These are phyloP conservation scores for Tetradesmus obliquus DNA, from an alignment of 139 green algal genomes.

Conservation along the genomic window DNA sequence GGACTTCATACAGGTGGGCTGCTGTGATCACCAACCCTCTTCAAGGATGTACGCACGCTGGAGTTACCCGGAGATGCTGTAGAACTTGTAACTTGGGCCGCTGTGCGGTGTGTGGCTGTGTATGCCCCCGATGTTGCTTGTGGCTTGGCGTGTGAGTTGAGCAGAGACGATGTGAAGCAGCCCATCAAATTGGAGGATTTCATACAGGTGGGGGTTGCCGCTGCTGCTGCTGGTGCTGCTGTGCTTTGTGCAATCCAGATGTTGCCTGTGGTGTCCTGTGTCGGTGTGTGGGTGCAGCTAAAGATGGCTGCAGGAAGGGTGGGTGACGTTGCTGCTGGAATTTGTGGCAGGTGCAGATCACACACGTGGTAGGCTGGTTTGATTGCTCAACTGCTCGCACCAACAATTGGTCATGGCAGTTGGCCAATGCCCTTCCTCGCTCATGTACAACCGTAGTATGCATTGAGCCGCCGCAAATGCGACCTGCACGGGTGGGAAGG, in stretches of 20 bases:
- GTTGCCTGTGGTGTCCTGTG: neutral
- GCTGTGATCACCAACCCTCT: neutral
- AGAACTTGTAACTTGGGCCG: neutral
- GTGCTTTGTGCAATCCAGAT: too few species aligned
- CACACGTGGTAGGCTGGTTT: too few species aligned
- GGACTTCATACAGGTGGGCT: constrained; percentile 58
- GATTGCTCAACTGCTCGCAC: too few species aligned
- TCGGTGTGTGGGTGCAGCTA: neutral
- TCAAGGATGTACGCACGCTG: neutral
- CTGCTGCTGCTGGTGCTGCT: neutral
- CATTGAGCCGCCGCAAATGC: neutral
- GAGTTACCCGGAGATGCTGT: neutral
- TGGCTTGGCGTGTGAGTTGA: constrained; percentile 35
- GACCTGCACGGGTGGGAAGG: neutral
- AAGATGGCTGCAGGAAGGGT: neutral
- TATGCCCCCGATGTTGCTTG: neutral
- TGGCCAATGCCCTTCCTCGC: too few species aligned
- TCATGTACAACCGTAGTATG: too few species aligned
- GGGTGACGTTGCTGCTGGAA: too few species aligned
- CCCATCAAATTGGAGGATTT: constrained; percentile 69
- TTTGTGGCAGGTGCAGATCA: too few species aligned
- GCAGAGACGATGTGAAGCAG: constrained; percentile 60
- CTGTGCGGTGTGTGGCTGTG: too few species aligned
- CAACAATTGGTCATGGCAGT: too few species aligned
- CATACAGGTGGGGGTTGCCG: neutral